Evolutionary conservation across 2,329 filamentous ascomycete species (phyloP), one percentile per base, ranked within the genome.

Genomic region (Capronia coronata): DNA sequence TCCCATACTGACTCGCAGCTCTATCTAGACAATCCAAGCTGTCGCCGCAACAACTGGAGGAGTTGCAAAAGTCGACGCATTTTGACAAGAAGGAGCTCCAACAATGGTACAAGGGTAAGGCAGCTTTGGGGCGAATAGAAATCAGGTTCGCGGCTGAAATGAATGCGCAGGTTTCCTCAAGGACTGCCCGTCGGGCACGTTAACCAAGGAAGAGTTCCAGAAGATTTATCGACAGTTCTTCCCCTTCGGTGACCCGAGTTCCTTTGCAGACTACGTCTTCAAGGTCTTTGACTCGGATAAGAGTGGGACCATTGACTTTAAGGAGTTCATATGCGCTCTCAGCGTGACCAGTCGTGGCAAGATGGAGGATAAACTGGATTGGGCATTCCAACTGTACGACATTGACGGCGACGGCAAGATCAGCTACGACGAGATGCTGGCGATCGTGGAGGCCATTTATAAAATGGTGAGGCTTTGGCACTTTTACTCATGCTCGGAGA

Each of bases 151-250:
- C 43, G 46, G 43, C 47, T 55, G 44, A 56, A n/a, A 35, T 39
- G 43, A 29, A 39, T 42, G 35, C n/a, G 27, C 56, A 40, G 39
- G 52, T 48, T 67, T 98, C 74, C 78, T 97, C 55, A 97, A 97
- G 76, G 93, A 98, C 71, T 98, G 93, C 71, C 93, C 93, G 3
- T 90, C 87, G 35, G 93, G 93, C 68, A 94, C 89, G 76, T 84
- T 98, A 68, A 93, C 87, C 64, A 98, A 97, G 73, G 86, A 94
- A 66, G 93, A 98, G 71, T 98, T 98, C 70, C 93, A 97, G 71
- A 97, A 97, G 75, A 98, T 98, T 65, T 98, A 98, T 73, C 87
- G 93, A 63, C 93, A 97, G 70, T 98, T 98, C 79, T 98, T 98
- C 71, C 93, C 93, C 11, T 97, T 97, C 64, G 93, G 93, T 60